These are phyloP conservation scores for Suhomyces bribrorum DNA, from an alignment of 1,139 yeast species.

Conservation along the genomic window DNA sequence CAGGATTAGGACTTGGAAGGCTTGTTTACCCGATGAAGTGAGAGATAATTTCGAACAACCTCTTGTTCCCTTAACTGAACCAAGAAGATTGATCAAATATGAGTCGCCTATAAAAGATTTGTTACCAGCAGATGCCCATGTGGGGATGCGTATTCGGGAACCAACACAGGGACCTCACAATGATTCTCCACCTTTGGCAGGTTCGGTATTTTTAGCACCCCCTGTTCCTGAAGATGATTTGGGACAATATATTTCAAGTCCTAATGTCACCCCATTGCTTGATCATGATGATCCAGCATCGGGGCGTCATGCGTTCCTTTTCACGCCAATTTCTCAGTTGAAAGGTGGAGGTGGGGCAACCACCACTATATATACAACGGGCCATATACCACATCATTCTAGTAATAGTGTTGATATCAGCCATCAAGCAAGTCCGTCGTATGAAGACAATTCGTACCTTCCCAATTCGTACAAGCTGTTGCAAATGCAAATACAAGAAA, in stretches of 20 bases:
- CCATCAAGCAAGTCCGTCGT: constrained; percentile 16
- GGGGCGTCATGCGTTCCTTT: constrained; percentile 43
- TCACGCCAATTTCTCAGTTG: constrained; percentile 50
- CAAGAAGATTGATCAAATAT: constrained; percentile 68
- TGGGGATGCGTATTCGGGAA: constrained; percentile 75
- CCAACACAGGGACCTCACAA: constrained; percentile 76
- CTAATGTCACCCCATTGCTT: constrained; percentile 53
- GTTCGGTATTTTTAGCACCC: constrained; percentile 82
- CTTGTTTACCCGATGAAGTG: constrained; percentile 95
- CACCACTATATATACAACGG: constrained; percentile 26
- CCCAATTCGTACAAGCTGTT: constrained; percentile 22
- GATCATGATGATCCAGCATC: constrained; percentile 56
- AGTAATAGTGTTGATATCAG: constrained; percentile 11
- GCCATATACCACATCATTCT: constrained; percentile 15
- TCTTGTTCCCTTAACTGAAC: constrained; percentile 50
- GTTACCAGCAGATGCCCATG: constrained; percentile 70
- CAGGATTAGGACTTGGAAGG: constrained; percentile 97
- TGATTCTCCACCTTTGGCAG: constrained; percentile 86
- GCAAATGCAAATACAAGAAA: constrained; percentile 20
- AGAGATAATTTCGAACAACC: constrained; percentile 86
- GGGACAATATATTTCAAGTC: constrained; percentile 65
- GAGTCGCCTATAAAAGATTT: constrained; percentile 84
- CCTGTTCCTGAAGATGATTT: constrained; percentile 74
- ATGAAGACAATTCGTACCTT: constrained; percentile 13
- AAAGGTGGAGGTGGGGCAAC: constrained; percentile 39